Evolutionary conservation across 768 basidiomycete species (phyloP).

Genomic region (Suillus hirtellus): DNA sequence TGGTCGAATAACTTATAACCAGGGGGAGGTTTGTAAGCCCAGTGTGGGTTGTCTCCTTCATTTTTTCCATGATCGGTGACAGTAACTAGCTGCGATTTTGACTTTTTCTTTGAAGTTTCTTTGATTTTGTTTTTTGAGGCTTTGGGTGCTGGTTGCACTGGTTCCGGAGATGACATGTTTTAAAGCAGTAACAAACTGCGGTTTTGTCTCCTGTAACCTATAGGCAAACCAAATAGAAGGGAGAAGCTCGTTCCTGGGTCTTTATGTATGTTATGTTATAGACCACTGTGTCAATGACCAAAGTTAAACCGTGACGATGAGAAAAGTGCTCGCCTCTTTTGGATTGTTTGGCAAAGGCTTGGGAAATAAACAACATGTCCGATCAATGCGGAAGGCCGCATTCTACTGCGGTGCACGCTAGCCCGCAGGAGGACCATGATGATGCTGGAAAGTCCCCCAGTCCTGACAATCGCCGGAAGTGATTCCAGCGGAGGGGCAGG

Average conservation of each 20-base stretch:
- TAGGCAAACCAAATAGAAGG: not conserved
- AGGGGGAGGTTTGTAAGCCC: conserved; percentile 61
- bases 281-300: not conserved
- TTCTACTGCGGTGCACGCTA: no score
- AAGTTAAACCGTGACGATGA: not conserved
- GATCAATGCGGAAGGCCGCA: not conserved
- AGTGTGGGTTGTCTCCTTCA: conserved; percentile 54
- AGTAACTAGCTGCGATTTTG: conserved; percentile 7
- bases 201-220: not conserved
- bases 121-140: conserved; percentile 17
- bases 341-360: conserved; percentile 23
- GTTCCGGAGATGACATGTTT: conserved; percentile 29
- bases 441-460: conserved; percentile 26
- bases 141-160: conserved; percentile 8
- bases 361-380: not conserved
- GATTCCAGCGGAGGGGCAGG: conserved; percentile 88
- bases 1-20: conserved; percentile 52
- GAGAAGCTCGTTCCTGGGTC: not conserved
- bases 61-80: conserved; percentile 41
- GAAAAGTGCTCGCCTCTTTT: conserved; percentile 6
- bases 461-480: conserved; percentile 78
- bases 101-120: conserved; percentile 19
- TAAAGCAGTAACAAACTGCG: not conserved
- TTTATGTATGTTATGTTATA: conserved; percentile 4
- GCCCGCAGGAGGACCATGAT: not conserved